phyloP scores from a whole-genome alignment of 2,329 filamentous ascomycete genomes.

The Xylariaceae sp. region DNA sequence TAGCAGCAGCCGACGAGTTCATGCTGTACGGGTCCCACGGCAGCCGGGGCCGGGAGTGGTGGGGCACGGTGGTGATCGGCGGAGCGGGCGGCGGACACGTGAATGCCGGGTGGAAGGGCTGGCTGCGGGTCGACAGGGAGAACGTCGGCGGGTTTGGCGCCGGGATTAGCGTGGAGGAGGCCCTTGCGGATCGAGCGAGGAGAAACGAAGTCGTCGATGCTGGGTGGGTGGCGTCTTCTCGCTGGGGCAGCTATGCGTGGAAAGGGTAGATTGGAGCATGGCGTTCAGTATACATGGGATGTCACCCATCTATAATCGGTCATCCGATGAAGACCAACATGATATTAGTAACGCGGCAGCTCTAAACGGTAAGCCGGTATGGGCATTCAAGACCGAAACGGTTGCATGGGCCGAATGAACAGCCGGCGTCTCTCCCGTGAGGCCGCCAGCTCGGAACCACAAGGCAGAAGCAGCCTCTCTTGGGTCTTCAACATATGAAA shows the following conservation, averaged over 20 bases:
- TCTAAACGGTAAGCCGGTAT: no score
- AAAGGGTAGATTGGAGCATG: conserved; percentile 12
- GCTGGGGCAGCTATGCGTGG: conserved; percentile 49
- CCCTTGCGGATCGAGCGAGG: conserved; percentile 38
- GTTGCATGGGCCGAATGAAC: no score
- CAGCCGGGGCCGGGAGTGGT: conserved; percentile 49
- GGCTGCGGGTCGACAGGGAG: conserved; percentile 49
- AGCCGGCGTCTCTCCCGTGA: no score
- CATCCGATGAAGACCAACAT: no score
- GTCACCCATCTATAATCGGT: no score
- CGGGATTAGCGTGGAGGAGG: conserved; percentile 43
- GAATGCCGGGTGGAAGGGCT: conserved; percentile 45
- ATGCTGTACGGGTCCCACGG: conserved; percentile 48
- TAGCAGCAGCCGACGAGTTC: conserved; percentile 42
- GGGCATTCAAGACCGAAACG: no score
- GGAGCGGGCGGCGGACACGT: conserved; percentile 37
- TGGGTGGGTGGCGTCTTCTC: conserved; percentile 46
- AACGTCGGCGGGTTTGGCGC: conserved; percentile 38
- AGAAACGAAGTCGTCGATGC: conserved; percentile 40
- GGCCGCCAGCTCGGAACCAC: no score
- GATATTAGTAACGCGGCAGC: no score
- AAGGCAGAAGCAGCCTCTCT: no score
- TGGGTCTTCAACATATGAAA: no score
- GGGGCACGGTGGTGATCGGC: conserved; percentile 55
- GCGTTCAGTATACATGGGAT: no score